These are phyloP conservation scores for Nicotiana benthamiana DNA, from an alignment of 257 asterid genomes.

Conservation along the genomic window DNA sequence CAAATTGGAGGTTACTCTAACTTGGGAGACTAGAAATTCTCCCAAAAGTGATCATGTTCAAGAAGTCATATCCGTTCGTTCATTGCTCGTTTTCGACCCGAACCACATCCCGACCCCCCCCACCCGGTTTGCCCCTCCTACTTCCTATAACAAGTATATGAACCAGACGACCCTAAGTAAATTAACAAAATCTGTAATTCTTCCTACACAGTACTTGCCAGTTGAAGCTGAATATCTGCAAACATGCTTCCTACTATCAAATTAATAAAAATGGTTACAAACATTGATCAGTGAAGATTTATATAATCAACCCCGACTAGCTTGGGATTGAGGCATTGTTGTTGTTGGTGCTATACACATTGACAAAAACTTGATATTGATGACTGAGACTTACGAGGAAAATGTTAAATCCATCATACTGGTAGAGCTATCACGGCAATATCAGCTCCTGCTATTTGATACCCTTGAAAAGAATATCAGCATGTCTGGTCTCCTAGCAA, in stretches of 20 bases:
- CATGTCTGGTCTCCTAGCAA: neutral
- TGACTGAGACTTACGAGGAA: neutral
- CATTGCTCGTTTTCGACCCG: no score
- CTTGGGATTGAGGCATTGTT: no score
- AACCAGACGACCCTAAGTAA: neutral
- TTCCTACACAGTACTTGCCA: neutral
- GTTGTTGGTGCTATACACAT: neutral
- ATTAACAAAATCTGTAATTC: neutral
- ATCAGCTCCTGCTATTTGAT: constrained; percentile 1
- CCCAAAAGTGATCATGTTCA: no score
- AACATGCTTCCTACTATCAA: neutral
- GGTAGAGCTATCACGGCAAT: neutral
- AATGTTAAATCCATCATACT: neutral
- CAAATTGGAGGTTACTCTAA: no score
- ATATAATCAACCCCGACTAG: no score
- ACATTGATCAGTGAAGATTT: no score
- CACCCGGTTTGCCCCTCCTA: no score
- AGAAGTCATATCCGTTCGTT: no score
- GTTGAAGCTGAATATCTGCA: no score
- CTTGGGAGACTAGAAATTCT: no score
- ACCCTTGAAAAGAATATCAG: neutral
- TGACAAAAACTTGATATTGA: neutral
- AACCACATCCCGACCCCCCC: no score
- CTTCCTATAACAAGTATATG: neutral
- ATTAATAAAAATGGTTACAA: neutral